These are phyloP conservation scores for Leptographium flavum DNA, from an alignment of 2,329 filamentous ascomycete species.

Conservation along the genomic window DNA sequence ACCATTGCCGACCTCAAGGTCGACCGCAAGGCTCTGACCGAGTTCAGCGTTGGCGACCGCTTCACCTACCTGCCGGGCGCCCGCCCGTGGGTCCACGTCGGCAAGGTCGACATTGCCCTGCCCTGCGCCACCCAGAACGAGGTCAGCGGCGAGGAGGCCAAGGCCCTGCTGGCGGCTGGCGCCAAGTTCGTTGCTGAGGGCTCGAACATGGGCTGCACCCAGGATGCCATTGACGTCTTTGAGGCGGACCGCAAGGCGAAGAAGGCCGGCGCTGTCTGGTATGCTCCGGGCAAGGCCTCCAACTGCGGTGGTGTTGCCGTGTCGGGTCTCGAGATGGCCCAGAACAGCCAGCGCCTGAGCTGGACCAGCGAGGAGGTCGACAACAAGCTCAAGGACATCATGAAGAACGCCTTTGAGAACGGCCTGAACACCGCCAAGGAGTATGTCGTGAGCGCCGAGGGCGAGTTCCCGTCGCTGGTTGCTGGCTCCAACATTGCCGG, in stretches of 20 bases:
- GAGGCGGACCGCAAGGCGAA: slow-evolving; percentile 63
- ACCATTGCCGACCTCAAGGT: slow-evolving; percentile 78
- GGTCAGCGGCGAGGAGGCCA: slow-evolving; percentile 80
- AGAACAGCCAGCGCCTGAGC: slow-evolving; percentile 77
- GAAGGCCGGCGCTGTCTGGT: slow-evolving; percentile 65
- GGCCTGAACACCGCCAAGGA: slow-evolving; percentile 79
- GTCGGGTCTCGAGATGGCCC: slow-evolving; percentile 95
- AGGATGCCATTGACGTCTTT: slow-evolving; percentile 87
- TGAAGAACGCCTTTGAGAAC: slow-evolving; percentile 86
- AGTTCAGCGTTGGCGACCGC: slow-evolving; percentile 46
- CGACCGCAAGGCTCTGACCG: slow-evolving; percentile 66
- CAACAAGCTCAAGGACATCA: slow-evolving; percentile 78
- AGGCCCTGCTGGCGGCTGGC: slow-evolving; percentile 63
- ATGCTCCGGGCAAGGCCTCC: slow-evolving; percentile 91
- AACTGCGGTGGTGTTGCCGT: slow-evolving; percentile 97
- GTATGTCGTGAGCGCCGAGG: slow-evolving; percentile 66
- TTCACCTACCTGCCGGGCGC: slow-evolving; percentile 81
- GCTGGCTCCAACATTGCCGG: slow-evolving; percentile 95
- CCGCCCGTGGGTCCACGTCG: slow-evolving; percentile 83
- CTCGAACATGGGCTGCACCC: slow-evolving; percentile 97
- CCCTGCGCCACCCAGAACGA: slow-evolving; percentile 97
- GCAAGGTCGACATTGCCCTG: slow-evolving; percentile 78
- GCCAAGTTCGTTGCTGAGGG: slow-evolving; percentile 85
- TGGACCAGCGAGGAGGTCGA: slow-evolving; percentile 91
- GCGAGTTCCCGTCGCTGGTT: slow-evolving; percentile 77